These are phyloP conservation scores for Eleusine coracana DNA, from an alignment of 176 grass and related monocot species.

Conservation along the genomic window DNA sequence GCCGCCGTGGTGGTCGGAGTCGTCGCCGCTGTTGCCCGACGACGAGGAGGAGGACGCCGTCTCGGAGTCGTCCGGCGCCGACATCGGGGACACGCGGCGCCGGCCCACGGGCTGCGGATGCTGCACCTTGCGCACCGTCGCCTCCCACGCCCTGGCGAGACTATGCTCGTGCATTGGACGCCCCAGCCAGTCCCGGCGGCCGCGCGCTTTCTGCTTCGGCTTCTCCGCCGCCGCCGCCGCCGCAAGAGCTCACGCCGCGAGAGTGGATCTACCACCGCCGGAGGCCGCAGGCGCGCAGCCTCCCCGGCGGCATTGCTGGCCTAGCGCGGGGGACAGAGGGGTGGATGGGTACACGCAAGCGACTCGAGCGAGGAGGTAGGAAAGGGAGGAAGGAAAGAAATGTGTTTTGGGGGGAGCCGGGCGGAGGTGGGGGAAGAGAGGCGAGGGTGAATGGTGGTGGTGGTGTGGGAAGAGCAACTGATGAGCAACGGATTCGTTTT, in stretches of 20 bases:
- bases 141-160: constrained; percentile 63
- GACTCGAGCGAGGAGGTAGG: constrained; percentile 21
- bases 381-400: constrained; percentile 43
- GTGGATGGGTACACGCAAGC: constrained; percentile 38
- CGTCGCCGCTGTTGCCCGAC: constrained; percentile 35
- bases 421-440: not conserved
- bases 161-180: constrained; percentile 63
- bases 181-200: constrained; percentile 28
- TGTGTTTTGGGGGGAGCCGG: constrained; percentile 27
- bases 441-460: not conserved
- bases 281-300: constrained; percentile 18
- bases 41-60: constrained; percentile 39
- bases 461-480: not conserved
- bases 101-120: constrained; percentile 46
- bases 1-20: not conserved
- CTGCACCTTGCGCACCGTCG: constrained; percentile 53
- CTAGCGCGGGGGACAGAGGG: not conserved
- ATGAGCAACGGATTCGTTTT: not conserved
- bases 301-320: constrained; percentile 53
- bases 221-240: not conserved
- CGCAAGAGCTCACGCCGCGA: not conserved
- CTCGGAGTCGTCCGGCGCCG: constrained; percentile 51
- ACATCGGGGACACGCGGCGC: constrained; percentile 59
- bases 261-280: constrained; percentile 43
- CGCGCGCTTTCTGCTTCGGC: not conserved